These are phyloP conservation scores for Coemansia sp. DNA, from an alignment of 371 early-diverging fungal species.

Conservation along the genomic window DNA sequence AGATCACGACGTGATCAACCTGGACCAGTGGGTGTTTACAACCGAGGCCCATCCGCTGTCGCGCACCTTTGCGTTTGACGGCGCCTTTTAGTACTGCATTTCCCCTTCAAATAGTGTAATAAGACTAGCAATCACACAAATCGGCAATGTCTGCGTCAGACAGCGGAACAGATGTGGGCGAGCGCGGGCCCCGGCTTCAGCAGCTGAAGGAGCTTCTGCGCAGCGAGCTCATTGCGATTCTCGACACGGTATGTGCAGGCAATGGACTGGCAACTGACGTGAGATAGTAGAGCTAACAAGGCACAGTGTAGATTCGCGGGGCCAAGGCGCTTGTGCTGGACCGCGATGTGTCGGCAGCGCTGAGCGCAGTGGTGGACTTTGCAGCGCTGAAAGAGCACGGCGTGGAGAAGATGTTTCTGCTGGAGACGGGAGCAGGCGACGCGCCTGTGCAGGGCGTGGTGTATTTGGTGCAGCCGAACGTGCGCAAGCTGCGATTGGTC, in stretches of 20 bases:
- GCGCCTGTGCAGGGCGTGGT: conserved; percentile 69
- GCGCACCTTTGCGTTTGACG: conserved; percentile 33
- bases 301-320: conserved; percentile 69
- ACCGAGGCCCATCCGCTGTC: conserved; percentile 72
- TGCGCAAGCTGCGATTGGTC: conserved; percentile 76
- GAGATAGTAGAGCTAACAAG: background rate
- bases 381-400: conserved; percentile 91
- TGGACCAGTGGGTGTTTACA: conserved; percentile 73
- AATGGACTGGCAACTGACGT: background rate
- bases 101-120: too few relatives aligned
- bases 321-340: conserved; percentile 87
- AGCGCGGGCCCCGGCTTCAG: conserved; percentile 18
- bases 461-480: conserved; percentile 79
- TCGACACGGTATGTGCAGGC: conserved; percentile 34
- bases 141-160: conserved; percentile 22
- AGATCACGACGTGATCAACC: conserved; percentile 61
- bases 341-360: conserved; percentile 76
- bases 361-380: conserved; percentile 84
- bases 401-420: conserved; percentile 86
- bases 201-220: conserved; percentile 43
- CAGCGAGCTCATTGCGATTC: conserved; percentile 45
- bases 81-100: conserved; percentile 26
- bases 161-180: conserved; percentile 1
- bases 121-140: background rate
- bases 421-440: conserved; percentile 65